A percentile compares a stretch with the other conserved stretches of the same genome.
These are phyloP conservation scores for Triangularia setosa DNA, from an alignment of 2,329 filamentous ascomycete genomes.

Conservation along the genomic window DNA sequence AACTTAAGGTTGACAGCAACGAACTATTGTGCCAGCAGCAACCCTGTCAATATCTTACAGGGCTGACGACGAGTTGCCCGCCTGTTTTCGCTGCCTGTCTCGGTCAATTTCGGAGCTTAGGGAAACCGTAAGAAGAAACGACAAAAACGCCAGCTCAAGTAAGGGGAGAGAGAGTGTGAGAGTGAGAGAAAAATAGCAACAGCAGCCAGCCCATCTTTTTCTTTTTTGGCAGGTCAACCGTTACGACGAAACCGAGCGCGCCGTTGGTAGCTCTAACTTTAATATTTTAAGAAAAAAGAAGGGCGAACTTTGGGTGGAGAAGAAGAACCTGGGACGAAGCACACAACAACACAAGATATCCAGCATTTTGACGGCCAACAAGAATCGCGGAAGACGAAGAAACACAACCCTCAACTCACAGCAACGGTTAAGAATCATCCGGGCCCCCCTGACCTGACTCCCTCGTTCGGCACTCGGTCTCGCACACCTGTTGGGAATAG, in stretches of 20 bases:
- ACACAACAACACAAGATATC: not conserved
- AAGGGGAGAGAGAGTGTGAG: not conserved
- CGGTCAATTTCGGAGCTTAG: conserved; percentile 17
- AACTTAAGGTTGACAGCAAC: not conserved
- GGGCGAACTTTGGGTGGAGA: too few relatives aligned
- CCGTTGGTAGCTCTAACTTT: conserved; percentile 9
- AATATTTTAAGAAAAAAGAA: not conserved
- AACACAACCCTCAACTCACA: not conserved
- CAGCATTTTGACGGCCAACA: not conserved
- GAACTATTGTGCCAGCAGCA: conserved; percentile 1
- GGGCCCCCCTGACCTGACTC: conserved; percentile 8
- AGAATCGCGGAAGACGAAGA: not conserved
- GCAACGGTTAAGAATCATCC: not conserved
- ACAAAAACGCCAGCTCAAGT: not conserved
- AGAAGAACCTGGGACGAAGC: not conserved
- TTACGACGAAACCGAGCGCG: not conserved
- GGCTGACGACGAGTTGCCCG: not conserved
- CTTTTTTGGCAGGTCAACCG: conserved; percentile 3
- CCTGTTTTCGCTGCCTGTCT: conserved; percentile 11
- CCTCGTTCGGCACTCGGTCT: conserved; percentile 22
- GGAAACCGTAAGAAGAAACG: conserved; percentile 20
- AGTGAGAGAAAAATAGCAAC: conserved; percentile 7
- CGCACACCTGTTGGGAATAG: conserved; percentile 18
- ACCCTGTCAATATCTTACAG: conserved; percentile 1
- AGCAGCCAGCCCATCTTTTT: not conserved